Base-by-base conservation (phyloP, 495 filamentous ascomycete genomes). In the Aspergillus saccharolyticus region DNA sequence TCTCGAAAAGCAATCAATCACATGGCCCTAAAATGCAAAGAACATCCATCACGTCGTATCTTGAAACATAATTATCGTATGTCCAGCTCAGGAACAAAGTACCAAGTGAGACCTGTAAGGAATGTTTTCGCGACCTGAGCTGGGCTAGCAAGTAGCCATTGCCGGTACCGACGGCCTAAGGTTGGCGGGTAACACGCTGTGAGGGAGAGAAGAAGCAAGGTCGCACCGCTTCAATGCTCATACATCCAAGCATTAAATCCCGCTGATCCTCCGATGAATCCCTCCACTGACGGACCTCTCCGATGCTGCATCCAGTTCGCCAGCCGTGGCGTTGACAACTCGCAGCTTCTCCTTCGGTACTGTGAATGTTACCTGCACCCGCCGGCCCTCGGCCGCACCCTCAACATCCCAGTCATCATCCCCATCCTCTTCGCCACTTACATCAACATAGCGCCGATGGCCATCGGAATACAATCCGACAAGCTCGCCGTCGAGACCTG, bases 361-460 rank as follows among this genome's bases (percentile, higher is more conserved):
- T 1, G 91, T 96, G 70, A 95, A 97, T 77, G 95, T 95, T 59
- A 95, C 83, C 73, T 97, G 93, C 57, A 97, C 92, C 16, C 89
- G 80, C 44, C 91, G 70, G 51, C 81, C 83, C 70, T 92, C 85
- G 1, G 88, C 87, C 6, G 89, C 90, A 45, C 81, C 81, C 68
- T 97, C 93, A 33, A 96, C 81, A 65, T 96, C 92, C 91, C 92
- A 96, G 50, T 96, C 91, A 4, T 85, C 87, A 15, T 88, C 86
- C 0, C 67, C 68, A 6, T 69, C 66, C 52, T 39, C 33, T 2
- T 5, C 33, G 5, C 12, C 33, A 39, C 10, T 12, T 2, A 2
- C 33, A 12, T 15, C 33, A 10, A 12, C 33, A 39, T 10, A 8
- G 2, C 5, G 33, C 14, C 33, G 33, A 5, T 2, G 33, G 33